Conservation (phyloP, 371 early-diverging fungal species). For the Choanephora cucurbitarum region DNA sequence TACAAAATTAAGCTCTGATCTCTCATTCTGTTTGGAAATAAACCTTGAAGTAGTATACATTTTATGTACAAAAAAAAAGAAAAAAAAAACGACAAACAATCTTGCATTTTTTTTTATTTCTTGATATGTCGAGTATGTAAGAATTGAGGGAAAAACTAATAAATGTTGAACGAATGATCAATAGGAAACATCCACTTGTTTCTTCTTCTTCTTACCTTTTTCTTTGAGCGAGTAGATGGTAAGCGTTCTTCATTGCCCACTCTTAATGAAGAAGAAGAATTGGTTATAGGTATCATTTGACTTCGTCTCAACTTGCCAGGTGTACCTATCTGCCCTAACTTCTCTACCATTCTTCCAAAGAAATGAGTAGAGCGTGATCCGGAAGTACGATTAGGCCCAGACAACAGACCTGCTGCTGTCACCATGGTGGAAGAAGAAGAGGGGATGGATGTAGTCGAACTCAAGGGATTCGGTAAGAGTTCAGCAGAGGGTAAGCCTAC, state of each 20-base stretch:
- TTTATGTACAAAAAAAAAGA: neutral
- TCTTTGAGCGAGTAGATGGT: slow-evolving; percentile 9
- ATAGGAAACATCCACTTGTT: too few species aligned
- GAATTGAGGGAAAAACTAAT: slow-evolving; percentile 22
- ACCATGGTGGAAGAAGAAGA: neutral
- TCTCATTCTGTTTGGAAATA: too few species aligned
- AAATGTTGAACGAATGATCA: too few species aligned
- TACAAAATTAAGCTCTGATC: too few species aligned
- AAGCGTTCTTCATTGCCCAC: neutral
- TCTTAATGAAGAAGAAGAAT: neutral
- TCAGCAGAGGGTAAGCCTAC: neutral
- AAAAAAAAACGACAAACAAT: neutral
- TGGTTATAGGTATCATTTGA: slow-evolving; percentile 3
- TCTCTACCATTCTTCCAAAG: slow-evolving; percentile 23
- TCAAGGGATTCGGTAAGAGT: neutral
- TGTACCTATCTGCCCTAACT: slow-evolving; percentile 21
- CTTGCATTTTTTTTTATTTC: slow-evolving; percentile 8
- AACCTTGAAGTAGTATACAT: too few species aligned
- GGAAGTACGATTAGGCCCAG: neutral
- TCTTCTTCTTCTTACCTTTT: slow-evolving; percentile 16
- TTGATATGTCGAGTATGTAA: slow-evolving; percentile 16
- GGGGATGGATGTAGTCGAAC: too few species aligned
- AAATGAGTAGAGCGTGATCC: slow-evolving; percentile 11
- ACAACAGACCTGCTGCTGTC: slow-evolving; percentile 13
- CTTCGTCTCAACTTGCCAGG: slow-evolving; percentile 8